phyloP scores from a whole-genome alignment of 495 filamentous ascomycete genomes.

The Penicillium soppii region DNA sequence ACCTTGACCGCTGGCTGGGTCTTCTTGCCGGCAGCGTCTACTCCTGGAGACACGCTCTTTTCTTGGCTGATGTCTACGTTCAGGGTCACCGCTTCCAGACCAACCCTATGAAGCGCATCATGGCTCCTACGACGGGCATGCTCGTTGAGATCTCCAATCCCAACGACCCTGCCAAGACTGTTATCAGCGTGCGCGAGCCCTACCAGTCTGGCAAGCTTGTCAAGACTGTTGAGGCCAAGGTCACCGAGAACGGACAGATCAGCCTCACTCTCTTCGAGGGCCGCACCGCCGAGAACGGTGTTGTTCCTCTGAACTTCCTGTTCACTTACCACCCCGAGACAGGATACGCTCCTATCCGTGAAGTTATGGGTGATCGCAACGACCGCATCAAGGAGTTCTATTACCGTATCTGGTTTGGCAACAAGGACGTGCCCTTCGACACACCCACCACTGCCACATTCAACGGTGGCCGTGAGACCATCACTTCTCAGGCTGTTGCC shows the following conservation, averaged over 20 bases:
- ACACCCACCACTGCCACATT: constrained; percentile 80
- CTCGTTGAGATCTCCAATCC: constrained; percentile 84
- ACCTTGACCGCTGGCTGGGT: constrained; percentile 76
- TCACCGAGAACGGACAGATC: constrained; percentile 75
- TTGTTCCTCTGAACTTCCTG: constrained; percentile 74
- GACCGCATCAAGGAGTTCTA: constrained; percentile 98
- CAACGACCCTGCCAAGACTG: constrained; percentile 72
- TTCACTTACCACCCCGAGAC: constrained; percentile 93
- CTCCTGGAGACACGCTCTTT: constrained; percentile 96
- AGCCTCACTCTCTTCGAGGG: constrained; percentile 84
- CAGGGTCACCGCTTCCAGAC: constrained; percentile 96
- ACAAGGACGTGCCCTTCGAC: constrained; percentile 80
- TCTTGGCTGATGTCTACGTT: constrained; percentile 90
- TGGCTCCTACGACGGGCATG: constrained; percentile 80
- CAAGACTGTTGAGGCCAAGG: constrained; percentile 80
- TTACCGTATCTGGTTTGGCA: constrained; percentile 90
- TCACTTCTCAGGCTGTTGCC: constrained; percentile 88
- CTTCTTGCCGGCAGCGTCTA: constrained; percentile 81
- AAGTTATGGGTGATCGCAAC: constrained; percentile 92
- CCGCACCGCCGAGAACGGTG: constrained; percentile 74
- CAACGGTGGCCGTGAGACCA: constrained; percentile 78
- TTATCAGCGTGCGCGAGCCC: constrained; percentile 74
- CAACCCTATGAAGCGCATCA: constrained; percentile 89
- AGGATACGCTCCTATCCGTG: constrained; percentile 91
- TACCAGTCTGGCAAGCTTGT: constrained; percentile 65